phyloP scores from a whole-genome alignment of 208 protist genomes.

The Naegleria lovaniensis region DNA sequence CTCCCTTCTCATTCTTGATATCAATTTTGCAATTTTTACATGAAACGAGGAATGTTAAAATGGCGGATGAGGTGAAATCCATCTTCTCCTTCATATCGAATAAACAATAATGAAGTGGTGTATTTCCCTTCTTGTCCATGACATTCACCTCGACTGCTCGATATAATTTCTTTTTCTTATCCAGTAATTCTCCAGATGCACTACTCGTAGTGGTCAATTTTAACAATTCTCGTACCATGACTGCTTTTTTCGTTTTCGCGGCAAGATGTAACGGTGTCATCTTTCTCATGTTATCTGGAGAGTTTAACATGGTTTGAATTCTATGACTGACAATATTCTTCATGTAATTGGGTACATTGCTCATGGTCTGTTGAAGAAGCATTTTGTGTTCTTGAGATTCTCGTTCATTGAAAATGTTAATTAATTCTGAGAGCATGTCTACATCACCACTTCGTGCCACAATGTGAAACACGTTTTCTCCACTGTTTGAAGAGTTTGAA shows the following conservation, averaged over 20 bases:
- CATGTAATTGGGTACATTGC: background rate
- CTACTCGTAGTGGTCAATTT: background rate
- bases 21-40: background rate
- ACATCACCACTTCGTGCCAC: background rate
- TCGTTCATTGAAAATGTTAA: background rate
- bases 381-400: background rate
- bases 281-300: background rate
- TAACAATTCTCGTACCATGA: background rate
- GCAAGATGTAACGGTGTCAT: background rate
- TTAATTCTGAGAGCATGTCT: background rate
- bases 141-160: background rate
- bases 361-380: background rate
- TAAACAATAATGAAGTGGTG: background rate
- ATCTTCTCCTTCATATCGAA: background rate
- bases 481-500: background rate
- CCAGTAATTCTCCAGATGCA: background rate
- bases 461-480: slow-evolving; percentile 3
- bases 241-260: background rate
- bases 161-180: background rate
- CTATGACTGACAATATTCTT: background rate
- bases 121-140: background rate
- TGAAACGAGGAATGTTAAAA: background rate
- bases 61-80: background rate
- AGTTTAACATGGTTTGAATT: background rate
- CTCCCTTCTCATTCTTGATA: background rate